Percentiles rank a stretch among this genome's conserved stretches.
phyloP scores from a whole-genome alignment of 345 rosid species.

The Triadica sebifera region DNA sequence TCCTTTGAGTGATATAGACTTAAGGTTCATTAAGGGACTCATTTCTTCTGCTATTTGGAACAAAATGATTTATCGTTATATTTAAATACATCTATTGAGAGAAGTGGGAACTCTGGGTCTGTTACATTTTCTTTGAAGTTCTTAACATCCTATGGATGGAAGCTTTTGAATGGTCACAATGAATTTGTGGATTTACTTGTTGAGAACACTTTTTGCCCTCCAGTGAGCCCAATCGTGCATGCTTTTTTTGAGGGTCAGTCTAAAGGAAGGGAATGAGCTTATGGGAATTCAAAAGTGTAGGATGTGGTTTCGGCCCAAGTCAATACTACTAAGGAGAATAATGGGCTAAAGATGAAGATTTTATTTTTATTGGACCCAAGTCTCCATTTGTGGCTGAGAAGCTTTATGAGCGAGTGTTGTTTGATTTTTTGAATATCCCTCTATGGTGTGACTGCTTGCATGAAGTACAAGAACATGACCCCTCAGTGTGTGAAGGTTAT shows the following conservation, averaged over 20 bases:
- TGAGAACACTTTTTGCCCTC: slow-evolving; percentile 43
- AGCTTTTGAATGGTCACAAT: slow-evolving; percentile 46
- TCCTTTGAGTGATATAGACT: slow-evolving; percentile 49
- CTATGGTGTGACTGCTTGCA: too few relatives aligned
- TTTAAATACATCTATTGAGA: slow-evolving; percentile 40
- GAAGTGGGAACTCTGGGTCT: slow-evolving; percentile 71
- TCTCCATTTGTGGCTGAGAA: too few relatives aligned
- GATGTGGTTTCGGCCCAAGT: too few relatives aligned
- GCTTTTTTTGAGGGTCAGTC: slow-evolving; percentile 67
- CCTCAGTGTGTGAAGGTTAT: too few relatives aligned
- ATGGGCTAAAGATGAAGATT: too few relatives aligned
- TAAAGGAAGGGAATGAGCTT: slow-evolving; percentile 86
- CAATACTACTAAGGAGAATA: too few relatives aligned
- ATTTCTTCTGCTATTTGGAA: slow-evolving; percentile 74
- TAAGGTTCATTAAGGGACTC: slow-evolving; percentile 68
- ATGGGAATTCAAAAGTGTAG: too few relatives aligned
- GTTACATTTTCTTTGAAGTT: slow-evolving; percentile 74
- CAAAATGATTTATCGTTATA: slow-evolving; percentile 52
- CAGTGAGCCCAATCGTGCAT: slow-evolving; percentile 52
- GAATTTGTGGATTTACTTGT: slow-evolving; percentile 32
- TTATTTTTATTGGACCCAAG: too few relatives aligned
- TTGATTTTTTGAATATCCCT: too few relatives aligned
- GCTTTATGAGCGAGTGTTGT: too few relatives aligned
- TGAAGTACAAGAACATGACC: too few relatives aligned
- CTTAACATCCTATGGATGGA: slow-evolving; percentile 54